A percentile compares a stretch with the other conserved stretches of the same genome.
These are phyloP conservation scores for Phaeodactylum tricornutum DNA, from an alignment of 108 stramenopile genomes.

Conservation along the genomic window DNA sequence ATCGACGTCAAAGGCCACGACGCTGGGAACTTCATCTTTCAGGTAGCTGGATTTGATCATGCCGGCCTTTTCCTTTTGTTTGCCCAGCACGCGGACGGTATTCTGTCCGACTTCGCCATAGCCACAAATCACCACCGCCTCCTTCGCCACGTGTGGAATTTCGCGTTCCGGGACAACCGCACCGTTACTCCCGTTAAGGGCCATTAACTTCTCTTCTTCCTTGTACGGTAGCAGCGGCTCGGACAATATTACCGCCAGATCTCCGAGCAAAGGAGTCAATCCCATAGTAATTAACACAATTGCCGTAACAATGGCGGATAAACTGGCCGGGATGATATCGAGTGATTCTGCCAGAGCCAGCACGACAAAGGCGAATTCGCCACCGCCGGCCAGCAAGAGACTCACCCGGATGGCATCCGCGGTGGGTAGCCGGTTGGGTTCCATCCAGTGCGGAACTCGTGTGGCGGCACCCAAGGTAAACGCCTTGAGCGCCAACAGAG, in stretches of 20 bases:
- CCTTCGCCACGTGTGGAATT: slow-evolving; percentile 35
- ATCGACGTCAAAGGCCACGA: slow-evolving; percentile 50
- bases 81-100: slow-evolving; percentile 24
- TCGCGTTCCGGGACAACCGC: slow-evolving; percentile 25
- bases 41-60: not conserved
- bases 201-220: slow-evolving; percentile 3
- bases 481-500: slow-evolving; percentile 41
- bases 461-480: slow-evolving; percentile 10
- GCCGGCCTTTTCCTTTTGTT: slow-evolving; percentile 4
- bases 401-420: slow-evolving; percentile 42
- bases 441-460: slow-evolving; percentile 39
- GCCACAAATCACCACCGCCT: slow-evolving; percentile 60
- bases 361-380: slow-evolving; percentile 71
- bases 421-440: slow-evolving; percentile 36
- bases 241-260: slow-evolving; percentile 30
- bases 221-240: slow-evolving; percentile 9
- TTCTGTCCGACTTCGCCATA: slow-evolving; percentile 41
- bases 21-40: slow-evolving; percentile 8
- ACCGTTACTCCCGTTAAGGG: slow-evolving; percentile 32
- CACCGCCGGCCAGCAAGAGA: slow-evolving; percentile 49
- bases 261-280: slow-evolving; percentile 58
- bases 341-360: slow-evolving; percentile 49
- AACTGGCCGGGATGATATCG: slow-evolving; percentile 38
- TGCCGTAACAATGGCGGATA: slow-evolving; percentile 45
- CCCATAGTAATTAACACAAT: slow-evolving; percentile 67